These are phyloP conservation scores for Epichloe coenophiala DNA, from an alignment of 2,329 filamentous ascomycete species.

Conservation along the genomic window DNA sequence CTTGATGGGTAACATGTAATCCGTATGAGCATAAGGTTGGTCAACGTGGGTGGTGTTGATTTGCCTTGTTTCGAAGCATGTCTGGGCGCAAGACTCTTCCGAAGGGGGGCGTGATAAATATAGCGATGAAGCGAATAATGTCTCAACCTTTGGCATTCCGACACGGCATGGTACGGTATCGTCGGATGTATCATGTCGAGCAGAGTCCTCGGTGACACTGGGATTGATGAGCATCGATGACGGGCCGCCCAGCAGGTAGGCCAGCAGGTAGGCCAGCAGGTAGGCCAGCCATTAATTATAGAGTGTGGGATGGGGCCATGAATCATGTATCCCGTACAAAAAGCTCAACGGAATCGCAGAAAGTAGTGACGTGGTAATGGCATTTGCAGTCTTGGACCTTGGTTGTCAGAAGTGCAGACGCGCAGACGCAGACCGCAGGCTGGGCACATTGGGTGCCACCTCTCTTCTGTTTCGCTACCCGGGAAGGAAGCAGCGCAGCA, in stretches of 20 bases:
- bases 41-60: not conserved
- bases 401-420: not conserved
- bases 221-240: not conserved
- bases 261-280: not conserved
- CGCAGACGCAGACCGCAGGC: not conserved
- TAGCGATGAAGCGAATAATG: not conserved
- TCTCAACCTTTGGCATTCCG: not conserved
- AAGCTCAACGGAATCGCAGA: not conserved
- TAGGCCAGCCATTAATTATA: not conserved
- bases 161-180: not conserved
- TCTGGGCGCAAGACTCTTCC: no score
- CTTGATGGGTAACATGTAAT: not conserved
- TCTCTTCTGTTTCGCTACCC: not conserved
- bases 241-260: not conserved
- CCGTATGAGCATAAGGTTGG: not conserved
- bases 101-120: not conserved
- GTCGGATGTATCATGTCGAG: not conserved
- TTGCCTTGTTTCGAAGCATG: not conserved
- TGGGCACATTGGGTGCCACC: not conserved
- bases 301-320: not conserved
- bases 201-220: not conserved
- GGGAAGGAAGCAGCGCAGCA: not conserved
- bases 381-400: not conserved
- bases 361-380: not conserved
- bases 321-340: no score